These are phyloP conservation scores for Hordeum marinum DNA, from an alignment of 176 grass and related monocot species.

Conservation along the genomic window DNA sequence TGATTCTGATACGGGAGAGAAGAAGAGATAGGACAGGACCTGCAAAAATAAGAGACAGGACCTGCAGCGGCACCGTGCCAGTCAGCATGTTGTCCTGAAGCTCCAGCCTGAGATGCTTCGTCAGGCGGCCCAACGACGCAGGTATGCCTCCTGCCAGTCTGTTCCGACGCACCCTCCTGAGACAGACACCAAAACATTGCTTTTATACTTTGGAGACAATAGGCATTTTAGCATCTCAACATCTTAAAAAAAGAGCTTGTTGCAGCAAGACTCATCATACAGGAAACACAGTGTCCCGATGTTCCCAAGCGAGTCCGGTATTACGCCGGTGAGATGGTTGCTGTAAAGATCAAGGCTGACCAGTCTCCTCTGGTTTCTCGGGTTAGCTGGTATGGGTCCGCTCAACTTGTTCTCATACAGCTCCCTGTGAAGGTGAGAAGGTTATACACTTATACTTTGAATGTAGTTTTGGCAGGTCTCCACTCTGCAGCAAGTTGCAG, in stretches of 20 bases:
- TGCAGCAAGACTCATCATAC: not conserved
- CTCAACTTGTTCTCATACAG: conserved; percentile 8
- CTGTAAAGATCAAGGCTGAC: conserved; percentile 16
- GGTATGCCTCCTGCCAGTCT: conserved; percentile 29
- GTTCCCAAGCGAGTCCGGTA: not conserved
- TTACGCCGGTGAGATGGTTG: not conserved
- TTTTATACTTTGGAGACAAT: not conserved
- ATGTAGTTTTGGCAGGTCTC: not conserved
- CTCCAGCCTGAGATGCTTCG: not conserved
- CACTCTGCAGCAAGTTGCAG: not conserved
- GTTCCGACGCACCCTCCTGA: conserved; percentile 21
- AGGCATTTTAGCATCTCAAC: not conserved
- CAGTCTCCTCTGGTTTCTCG: conserved; percentile 19
- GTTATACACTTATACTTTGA: not conserved
- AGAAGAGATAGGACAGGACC: too few relatives aligned
- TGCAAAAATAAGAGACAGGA: conserved; percentile 17
- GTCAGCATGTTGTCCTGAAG: conserved; percentile 24
- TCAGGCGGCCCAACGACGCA: conserved; percentile 7
- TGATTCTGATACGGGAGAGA: too few relatives aligned
- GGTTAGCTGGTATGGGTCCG: conserved; percentile 3
- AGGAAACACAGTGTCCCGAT: not conserved
- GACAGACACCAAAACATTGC: not conserved
- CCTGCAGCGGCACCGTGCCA: conserved; percentile 11
- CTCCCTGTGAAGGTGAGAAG: not conserved
- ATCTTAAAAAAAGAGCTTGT: not conserved